phyloP scores from a whole-genome alignment of 495 filamentous ascomycete genomes.

The Podospora comata region DNA sequence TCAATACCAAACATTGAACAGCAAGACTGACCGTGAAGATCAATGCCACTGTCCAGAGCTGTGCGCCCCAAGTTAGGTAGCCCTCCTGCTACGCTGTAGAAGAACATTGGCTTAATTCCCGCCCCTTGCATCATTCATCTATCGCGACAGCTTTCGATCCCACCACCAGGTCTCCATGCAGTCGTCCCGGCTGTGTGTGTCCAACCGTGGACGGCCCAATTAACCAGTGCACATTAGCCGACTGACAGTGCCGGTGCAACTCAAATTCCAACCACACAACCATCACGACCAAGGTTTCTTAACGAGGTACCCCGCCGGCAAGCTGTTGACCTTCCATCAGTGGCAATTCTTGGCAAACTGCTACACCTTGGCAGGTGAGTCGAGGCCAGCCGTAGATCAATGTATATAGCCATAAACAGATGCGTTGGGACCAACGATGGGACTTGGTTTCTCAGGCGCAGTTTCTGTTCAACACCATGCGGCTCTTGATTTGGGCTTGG shows the following conservation, averaged over 20 bases:
- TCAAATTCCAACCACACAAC: neutral
- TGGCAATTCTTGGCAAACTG: neutral
- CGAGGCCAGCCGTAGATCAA: neutral
- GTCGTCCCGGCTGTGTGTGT: neutral
- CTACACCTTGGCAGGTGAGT: neutral
- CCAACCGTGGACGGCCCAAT: neutral
- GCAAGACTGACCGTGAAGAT: no score
- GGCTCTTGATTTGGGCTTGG: neutral
- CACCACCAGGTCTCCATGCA: neutral
- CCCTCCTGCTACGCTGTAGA: neutral
- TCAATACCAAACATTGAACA: no score
- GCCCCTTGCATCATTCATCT: neutral
- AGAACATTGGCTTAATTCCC: neutral
- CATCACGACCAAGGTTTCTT: neutral
- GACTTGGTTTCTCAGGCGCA: neutral
- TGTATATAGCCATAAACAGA: neutral
- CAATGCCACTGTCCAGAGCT: neutral
- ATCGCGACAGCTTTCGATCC: neutral
- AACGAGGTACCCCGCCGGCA: neutral
- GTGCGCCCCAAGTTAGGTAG: neutral
- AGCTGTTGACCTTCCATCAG: neutral
- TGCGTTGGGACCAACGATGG: neutral
- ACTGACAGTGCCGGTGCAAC: neutral
- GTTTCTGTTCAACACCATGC: neutral
- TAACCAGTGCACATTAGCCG: neutral